phyloP scores from a whole-genome alignment of 176 grass and related monocot genomes.

The Avena sativa region DNA sequence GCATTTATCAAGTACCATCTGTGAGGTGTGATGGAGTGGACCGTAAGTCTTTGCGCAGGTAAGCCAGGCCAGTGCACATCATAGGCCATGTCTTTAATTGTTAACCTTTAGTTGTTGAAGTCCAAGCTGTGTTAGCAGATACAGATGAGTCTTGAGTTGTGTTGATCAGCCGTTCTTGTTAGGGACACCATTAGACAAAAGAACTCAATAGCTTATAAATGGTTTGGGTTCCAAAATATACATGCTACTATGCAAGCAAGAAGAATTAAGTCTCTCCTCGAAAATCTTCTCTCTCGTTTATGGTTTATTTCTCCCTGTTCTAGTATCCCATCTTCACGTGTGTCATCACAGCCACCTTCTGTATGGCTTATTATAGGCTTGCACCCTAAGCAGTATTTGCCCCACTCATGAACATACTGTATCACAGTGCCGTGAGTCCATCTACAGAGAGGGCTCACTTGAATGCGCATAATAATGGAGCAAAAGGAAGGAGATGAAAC shows the following conservation, averaged over 20 bases:
- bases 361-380: not conserved
- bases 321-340: not conserved
- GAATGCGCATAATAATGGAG: constrained; percentile 6
- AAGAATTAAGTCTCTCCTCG: not conserved
- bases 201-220: not conserved
- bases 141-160: not conserved
- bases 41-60: not conserved
- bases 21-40: not conserved
- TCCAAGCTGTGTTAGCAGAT: not conserved
- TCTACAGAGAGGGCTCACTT: constrained; percentile 23
- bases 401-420: not conserved
- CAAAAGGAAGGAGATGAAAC: not conserved
- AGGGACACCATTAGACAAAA: constrained; percentile 8
- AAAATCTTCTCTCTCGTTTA: not conserved
- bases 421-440: not conserved
- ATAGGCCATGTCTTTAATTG: not conserved
- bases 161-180: not conserved
- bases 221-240: not conserved
- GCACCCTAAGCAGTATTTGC: not conserved
- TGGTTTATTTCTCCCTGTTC: not conserved
- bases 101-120: not conserved
- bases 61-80: not conserved
- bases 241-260: not conserved
- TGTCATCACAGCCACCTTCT: not conserved
- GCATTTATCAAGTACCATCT: not conserved